phyloP scores from a whole-genome alignment of 352 stramenopile genomes.

The Phytopythium mirpurense region DNA sequence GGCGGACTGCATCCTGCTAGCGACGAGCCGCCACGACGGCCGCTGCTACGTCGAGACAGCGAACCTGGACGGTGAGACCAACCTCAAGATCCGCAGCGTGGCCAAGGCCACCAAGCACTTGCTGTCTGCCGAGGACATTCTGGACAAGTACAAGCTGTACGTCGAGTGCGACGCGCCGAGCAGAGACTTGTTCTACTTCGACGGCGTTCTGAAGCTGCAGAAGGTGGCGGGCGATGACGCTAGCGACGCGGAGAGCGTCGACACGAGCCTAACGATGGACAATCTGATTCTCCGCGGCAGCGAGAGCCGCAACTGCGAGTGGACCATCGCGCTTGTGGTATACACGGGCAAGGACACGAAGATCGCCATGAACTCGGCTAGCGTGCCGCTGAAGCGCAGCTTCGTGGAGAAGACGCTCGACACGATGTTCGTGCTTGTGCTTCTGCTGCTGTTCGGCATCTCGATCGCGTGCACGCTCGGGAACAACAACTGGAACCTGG shows the following conservation, averaged over 20 bases:
- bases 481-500: constrained; percentile 83
- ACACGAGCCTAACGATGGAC: constrained; percentile 79
- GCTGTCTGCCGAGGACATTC: constrained; percentile 61
- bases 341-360: constrained; percentile 85
- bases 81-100: constrained; percentile 84
- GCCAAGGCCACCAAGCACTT: constrained; percentile 76
- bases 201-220: constrained; percentile 56
- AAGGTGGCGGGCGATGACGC: constrained; percentile 10
- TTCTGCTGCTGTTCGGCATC: constrained; percentile 85
- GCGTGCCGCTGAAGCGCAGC: constrained; percentile 78
- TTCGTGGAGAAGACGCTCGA: constrained; percentile 86
- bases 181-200: constrained; percentile 86
- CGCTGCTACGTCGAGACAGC: constrained; percentile 84
- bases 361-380: constrained; percentile 79
- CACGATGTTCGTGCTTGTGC: constrained; percentile 84
- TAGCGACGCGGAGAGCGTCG: constrained; percentile 19
- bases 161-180: constrained; percentile 79
- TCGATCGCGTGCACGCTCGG: constrained; percentile 76
- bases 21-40: constrained; percentile 67
- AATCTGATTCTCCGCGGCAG: constrained; percentile 84
- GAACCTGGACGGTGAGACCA: constrained; percentile 87
- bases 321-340: constrained; percentile 80
- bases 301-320: constrained; percentile 82
- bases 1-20: constrained; percentile 75
- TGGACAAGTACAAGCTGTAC: constrained; percentile 57